Conservation (phyloP, 148 eudicot species). For the Chenopodium berlandieri region DNA sequence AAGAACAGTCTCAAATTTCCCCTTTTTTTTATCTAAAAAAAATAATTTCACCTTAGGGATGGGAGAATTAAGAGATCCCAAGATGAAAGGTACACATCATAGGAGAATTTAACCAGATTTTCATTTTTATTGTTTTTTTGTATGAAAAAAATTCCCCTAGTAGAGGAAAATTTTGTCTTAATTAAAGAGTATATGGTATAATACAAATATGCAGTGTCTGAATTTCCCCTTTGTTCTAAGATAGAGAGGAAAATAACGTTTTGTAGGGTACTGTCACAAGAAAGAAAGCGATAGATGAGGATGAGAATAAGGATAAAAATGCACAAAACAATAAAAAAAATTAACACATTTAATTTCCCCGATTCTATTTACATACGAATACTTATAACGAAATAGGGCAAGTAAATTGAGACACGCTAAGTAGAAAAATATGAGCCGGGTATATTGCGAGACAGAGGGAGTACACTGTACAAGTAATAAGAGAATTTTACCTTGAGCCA, state of each 20-base stretch:
- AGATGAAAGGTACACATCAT: constrained; percentile 58
- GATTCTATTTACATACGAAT: no score
- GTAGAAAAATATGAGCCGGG: no score
- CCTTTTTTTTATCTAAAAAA: constrained; percentile 4
- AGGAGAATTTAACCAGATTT: constrained; percentile 10
- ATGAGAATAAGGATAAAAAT: constrained; percentile 31
- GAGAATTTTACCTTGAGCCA: constrained; percentile 57
- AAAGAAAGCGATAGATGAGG: constrained; percentile 67
- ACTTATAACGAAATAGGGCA: no score
- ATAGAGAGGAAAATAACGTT: constrained; percentile 38
- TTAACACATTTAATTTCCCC: no score
- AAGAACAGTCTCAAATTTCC: constrained; percentile 20
- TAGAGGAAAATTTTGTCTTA: constrained; percentile 1
- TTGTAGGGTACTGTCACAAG: constrained; percentile 48
- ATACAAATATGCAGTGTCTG: constrained; percentile 43
- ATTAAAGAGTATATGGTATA: background rate
- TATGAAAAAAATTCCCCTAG: background rate
- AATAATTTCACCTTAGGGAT: constrained; percentile 6
- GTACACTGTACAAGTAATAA: no score
- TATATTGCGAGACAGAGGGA: no score
- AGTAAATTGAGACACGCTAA: no score
- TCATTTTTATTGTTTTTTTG: no score
- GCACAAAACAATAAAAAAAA: background rate
- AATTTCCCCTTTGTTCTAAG: constrained; percentile 41
- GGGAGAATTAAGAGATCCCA: constrained; percentile 19